Percentiles rank a stretch among this genome's conserved stretches.
Evolutionary conservation across 2,329 filamentous ascomycete genomes (phyloP).

Genomic region (Diaporthe citrichinensis): DNA sequence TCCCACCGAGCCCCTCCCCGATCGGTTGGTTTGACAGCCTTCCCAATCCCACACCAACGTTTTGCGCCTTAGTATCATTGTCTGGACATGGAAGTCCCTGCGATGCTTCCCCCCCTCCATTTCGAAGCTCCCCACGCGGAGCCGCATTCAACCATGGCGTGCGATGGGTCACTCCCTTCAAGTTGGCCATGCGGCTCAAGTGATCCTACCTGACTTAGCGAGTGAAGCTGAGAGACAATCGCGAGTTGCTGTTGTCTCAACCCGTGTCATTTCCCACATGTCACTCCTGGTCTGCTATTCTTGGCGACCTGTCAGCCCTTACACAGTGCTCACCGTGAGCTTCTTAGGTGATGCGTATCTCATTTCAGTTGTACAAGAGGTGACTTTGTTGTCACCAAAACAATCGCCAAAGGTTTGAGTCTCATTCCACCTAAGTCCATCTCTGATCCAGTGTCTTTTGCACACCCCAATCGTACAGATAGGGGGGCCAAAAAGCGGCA

Average conservation of each 20-base stretch:
- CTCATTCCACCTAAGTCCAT: neutral
- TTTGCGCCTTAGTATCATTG: no score
- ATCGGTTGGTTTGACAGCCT: no score
- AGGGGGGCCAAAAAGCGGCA: neutral
- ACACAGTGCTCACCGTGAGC: neutral
- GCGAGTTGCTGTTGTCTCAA: neutral
- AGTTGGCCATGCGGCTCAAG: neutral
- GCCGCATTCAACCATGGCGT: neutral
- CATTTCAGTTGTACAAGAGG: neutral
- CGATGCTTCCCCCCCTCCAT: no score
- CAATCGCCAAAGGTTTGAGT: neutral
- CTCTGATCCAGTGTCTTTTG: neutral
- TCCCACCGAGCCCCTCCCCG: no score
- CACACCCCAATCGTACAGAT: neutral
- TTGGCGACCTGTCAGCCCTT: neutral
- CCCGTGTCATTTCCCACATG: neutral
- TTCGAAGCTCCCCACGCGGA: neutral
- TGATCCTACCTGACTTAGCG: neutral
- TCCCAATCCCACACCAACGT: no score
- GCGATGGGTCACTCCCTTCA: neutral
- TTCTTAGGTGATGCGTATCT: neutral
- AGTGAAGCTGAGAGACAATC: neutral
- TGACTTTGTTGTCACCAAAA: neutral
- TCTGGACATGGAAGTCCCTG: no score
- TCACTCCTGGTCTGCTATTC: neutral